Conservation (phyloP, 2,329 filamentous ascomycete genomes). For the Xylogone sp. region DNA sequence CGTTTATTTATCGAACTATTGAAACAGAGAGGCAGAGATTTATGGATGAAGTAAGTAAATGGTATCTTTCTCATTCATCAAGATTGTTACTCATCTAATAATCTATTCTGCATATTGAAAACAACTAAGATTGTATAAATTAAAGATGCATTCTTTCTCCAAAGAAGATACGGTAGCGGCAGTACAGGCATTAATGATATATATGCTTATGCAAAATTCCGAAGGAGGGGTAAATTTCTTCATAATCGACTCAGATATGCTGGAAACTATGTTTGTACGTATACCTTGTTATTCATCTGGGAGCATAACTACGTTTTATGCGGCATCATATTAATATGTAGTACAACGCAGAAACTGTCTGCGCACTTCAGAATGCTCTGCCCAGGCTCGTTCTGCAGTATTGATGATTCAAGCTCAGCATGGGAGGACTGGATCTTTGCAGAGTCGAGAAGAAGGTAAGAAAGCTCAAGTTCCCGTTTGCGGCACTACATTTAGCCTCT, state of each 20-base stretch:
- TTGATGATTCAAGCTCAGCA: conserved; percentile 2
- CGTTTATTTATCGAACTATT: conserved; percentile 16
- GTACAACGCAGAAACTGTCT: conserved; percentile 4
- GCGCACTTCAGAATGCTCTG: neutral
- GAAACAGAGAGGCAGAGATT: conserved; percentile 7
- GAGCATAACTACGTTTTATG: neutral
- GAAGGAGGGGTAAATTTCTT: neutral
- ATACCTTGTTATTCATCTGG: neutral
- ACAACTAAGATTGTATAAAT: neutral
- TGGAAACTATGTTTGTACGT: neutral
- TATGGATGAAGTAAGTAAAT: conserved; percentile 1
- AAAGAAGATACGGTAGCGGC: conserved; percentile 1
- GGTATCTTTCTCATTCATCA: neutral
- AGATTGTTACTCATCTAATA: neutral
- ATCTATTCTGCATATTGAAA: neutral
- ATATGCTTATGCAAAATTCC: conserved; percentile 5
- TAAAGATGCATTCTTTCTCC: neutral
- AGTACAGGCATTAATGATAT: conserved; percentile 5
- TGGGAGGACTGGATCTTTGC: conserved; percentile 13
- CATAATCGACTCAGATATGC: neutral
- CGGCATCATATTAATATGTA: no score
- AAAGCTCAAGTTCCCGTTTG: neutral
- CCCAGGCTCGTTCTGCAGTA: neutral
- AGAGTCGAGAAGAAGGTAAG: conserved; percentile 8
- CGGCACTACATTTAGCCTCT: neutral